Evolutionary conservation across 2,329 filamentous ascomycete genomes (phyloP), one percentile per base, ranked within the genome.

Genomic region (Paraphoma sp.): DNA sequence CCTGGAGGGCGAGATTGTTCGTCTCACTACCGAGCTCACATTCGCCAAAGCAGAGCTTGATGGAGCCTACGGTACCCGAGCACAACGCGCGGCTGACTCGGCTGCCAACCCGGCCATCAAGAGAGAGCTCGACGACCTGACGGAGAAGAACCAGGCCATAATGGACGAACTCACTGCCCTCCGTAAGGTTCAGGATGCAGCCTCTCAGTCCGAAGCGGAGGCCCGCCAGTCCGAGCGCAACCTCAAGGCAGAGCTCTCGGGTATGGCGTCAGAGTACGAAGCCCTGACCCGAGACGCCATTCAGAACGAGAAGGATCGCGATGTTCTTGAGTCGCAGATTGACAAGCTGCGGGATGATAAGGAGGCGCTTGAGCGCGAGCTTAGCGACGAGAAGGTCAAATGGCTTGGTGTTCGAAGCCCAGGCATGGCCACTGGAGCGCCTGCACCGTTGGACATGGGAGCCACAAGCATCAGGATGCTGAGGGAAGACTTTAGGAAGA

Each of bases 11-110:
- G 86, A 90, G 67, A 81, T 90, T 48, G 87, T 89, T 3, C 82
- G 86, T 50, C 80, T 89, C 6, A 87, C 87, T 36, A 91, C 88
- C 2, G 89, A 98, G 80, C 84, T 98, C 42, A 96, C 94, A n/a
- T 89, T 98, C 64, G 92, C 91, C 28, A 87, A 88, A 70, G 92
- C 93, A 51, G 94, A 98, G 76, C 90, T 98, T 28, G 95, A 97
- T 68, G 92, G 92, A 60, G 96, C 96, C 72, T 97, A 98, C 72
- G 95, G 95, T 41, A 86, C 83, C n/a, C 82, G 88, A 49, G 84
- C 87, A 9, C 82, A 91, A 71, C 85, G 89, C 31, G 87, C 87
- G 11, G 88, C 87, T n/a, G 87, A 89, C 71, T 84, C 84, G 10
- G 85, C 85, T 9, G 79, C 81, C 8, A 74, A 74, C 45, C 86